These are phyloP conservation scores for Trifolium pratense DNA, from an alignment of 306 rosid species.

Conservation along the genomic window DNA sequence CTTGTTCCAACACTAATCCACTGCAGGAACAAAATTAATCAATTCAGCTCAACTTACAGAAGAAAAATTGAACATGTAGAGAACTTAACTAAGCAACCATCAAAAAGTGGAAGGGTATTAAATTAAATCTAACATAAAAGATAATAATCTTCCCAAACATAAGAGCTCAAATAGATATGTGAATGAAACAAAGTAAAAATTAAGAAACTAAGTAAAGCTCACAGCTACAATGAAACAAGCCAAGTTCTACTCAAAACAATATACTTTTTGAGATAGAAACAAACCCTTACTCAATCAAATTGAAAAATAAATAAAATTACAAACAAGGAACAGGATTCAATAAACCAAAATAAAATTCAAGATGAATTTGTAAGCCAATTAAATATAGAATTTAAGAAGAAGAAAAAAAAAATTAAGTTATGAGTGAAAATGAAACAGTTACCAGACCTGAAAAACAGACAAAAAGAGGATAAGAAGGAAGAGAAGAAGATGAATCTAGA, in stretches of 20 bases:
- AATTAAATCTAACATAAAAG: slow-evolving; percentile 33
- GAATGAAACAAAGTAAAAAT: slow-evolving; percentile 1
- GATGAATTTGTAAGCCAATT: slow-evolving; percentile 8
- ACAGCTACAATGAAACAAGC: slow-evolving; percentile 30
- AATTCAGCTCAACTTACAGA: slow-evolving; percentile 37
- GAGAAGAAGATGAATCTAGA: slow-evolving; percentile 49
- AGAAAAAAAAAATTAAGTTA: not conserved
- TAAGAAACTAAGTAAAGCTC: slow-evolving; percentile 25
- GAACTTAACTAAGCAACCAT: not conserved
- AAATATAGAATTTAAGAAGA: not conserved
- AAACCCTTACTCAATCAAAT: slow-evolving; percentile 30
- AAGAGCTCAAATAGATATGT: slow-evolving; percentile 35
- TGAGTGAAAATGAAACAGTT: slow-evolving; percentile 29
- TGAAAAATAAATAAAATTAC: not conserved
- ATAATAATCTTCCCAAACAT: slow-evolving; percentile 12
- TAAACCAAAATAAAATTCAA: slow-evolving; percentile 1
- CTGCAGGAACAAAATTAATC: slow-evolving; percentile 43
- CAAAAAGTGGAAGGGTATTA: slow-evolving; percentile 10
- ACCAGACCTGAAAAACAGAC: slow-evolving; percentile 32
- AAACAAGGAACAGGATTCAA: slow-evolving; percentile 28
- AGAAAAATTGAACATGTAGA: not conserved
- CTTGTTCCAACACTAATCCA: slow-evolving; percentile 40
- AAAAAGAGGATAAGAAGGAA: slow-evolving; percentile 51
- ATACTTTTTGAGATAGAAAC: slow-evolving; percentile 20
- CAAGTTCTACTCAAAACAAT: slow-evolving; percentile 10